Conservation (phyloP, 2,329 filamentous ascomycete genomes). For the Xylaria sp. region DNA sequence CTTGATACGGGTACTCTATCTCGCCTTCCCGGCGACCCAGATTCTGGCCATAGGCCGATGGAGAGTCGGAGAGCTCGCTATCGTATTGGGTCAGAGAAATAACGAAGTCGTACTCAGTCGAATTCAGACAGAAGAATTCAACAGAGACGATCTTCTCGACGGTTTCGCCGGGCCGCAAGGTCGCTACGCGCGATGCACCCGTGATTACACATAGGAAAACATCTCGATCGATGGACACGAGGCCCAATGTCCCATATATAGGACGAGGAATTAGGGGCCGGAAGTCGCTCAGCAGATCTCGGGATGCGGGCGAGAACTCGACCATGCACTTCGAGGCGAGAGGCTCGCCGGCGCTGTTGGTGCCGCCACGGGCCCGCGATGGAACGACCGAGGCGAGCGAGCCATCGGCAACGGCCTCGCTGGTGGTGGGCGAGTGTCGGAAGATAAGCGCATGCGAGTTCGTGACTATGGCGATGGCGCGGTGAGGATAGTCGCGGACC, state of each 20-base stretch:
- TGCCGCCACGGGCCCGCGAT: slow-evolving; percentile 55
- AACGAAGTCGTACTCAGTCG: slow-evolving; percentile 84
- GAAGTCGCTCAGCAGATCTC: slow-evolving; percentile 78
- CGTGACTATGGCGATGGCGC: slow-evolving; percentile 87
- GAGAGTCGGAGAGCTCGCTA: slow-evolving; percentile 58
- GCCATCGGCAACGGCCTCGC: slow-evolving; percentile 67
- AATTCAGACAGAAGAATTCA: slow-evolving; percentile 93
- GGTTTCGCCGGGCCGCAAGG: slow-evolving; percentile 85
- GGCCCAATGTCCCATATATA: slow-evolving; percentile 85
- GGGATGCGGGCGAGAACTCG: slow-evolving; percentile 76
- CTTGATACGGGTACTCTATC: slow-evolving; percentile 87
- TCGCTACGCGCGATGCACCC: slow-evolving; percentile 79
- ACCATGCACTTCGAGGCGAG: slow-evolving; percentile 79
- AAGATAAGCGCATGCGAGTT: slow-evolving; percentile 84
- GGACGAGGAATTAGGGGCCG: slow-evolving; percentile 77
- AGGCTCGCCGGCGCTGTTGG: slow-evolving; percentile 55
- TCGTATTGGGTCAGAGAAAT: slow-evolving; percentile 65
- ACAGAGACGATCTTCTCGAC: slow-evolving; percentile 87
- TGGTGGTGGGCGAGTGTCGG: slow-evolving; percentile 76
- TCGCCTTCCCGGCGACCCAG: slow-evolving; percentile 74
- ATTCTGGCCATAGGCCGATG: slow-evolving; percentile 60
- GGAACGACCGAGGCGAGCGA: slow-evolving; percentile 65
- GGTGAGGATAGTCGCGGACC: slow-evolving; percentile 85
- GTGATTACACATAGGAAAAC: slow-evolving; percentile 93
- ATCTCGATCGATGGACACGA: slow-evolving; percentile 85